These are phyloP conservation scores for Pseudogymnoascus verrucosus DNA, from an alignment of 2,329 filamentous ascomycete species.

Conservation along the genomic window DNA sequence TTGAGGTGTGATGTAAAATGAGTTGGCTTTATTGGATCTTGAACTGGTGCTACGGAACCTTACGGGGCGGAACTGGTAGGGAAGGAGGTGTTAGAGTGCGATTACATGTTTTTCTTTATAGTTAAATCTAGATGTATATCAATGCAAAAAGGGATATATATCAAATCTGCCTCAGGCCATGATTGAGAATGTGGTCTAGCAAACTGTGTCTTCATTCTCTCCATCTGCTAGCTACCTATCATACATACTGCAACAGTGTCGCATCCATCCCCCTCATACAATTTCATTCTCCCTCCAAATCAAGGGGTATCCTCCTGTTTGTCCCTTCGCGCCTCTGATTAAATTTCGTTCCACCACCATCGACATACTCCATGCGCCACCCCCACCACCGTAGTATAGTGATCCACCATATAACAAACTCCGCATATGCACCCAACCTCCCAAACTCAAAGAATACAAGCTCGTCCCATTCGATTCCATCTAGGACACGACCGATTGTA, in stretches of 20 bases:
- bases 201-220: not conserved
- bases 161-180: not conserved
- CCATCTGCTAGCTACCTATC: not conserved
- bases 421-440: conserved; percentile 3
- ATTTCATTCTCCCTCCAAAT: not conserved
- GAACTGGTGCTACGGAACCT: not conserved
- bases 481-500: not conserved
- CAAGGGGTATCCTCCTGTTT: not conserved
- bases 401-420: not conserved
- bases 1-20: conserved; percentile 44
- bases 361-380: not conserved
- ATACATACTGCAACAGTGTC: not conserved
- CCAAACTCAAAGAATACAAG: conserved; percentile 2
- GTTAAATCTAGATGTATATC: not conserved
- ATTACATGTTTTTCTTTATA: not conserved
- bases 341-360: not conserved
- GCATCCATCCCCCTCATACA: not conserved
- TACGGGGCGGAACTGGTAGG: not conserved
- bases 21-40: not conserved
- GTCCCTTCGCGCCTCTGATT: not conserved
- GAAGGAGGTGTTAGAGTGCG: not conserved
- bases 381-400: not conserved
- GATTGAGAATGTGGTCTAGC: not conserved
- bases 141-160: not conserved
- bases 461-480: not conserved